Evolutionary conservation across 345 rosid species (phyloP).

Genomic region (Geranium brycei): DNA sequence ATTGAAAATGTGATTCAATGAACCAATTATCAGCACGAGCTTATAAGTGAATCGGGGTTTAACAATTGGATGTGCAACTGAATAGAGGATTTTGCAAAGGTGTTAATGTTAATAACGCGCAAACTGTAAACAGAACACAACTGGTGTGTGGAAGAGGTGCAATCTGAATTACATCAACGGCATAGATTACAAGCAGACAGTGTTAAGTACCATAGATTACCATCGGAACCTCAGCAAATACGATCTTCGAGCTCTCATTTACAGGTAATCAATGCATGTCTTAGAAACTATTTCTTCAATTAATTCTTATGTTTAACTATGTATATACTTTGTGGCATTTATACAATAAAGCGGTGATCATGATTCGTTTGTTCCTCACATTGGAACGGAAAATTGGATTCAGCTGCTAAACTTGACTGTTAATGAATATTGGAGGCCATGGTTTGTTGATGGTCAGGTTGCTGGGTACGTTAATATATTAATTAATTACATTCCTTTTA

Average conservation of each 20-base stretch:
- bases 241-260: slow-evolving; percentile 12
- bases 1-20: too few relatives aligned
- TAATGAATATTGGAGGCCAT: slow-evolving; percentile 15
- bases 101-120: too few relatives aligned
- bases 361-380: slow-evolving; percentile 19
- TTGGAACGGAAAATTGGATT: slow-evolving; percentile 22
- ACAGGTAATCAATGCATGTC: slow-evolving; percentile 8
- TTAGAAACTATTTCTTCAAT: neutral
- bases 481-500: too few relatives aligned
- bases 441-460: slow-evolving; percentile 16
- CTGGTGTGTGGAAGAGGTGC: slow-evolving; percentile 10
- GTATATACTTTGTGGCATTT: neutral
- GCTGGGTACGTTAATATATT: slow-evolving; percentile 13
- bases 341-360: slow-evolving; percentile 23
- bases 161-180: slow-evolving; percentile 1
- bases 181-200: slow-evolving; percentile 4
- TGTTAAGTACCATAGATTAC: slow-evolving; percentile 13
- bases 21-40: too few relatives aligned
- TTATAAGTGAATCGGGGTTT: too few relatives aligned
- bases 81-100: too few relatives aligned
- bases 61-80: too few relatives aligned
- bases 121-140: slow-evolving; percentile 6
- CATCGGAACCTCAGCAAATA: slow-evolving; percentile 13
- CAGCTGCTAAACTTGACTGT: slow-evolving; percentile 14
- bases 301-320: neutral